Base-by-base conservation (phyloP, 495 filamentous ascomycete genomes). In the Penicillium lagena region DNA sequence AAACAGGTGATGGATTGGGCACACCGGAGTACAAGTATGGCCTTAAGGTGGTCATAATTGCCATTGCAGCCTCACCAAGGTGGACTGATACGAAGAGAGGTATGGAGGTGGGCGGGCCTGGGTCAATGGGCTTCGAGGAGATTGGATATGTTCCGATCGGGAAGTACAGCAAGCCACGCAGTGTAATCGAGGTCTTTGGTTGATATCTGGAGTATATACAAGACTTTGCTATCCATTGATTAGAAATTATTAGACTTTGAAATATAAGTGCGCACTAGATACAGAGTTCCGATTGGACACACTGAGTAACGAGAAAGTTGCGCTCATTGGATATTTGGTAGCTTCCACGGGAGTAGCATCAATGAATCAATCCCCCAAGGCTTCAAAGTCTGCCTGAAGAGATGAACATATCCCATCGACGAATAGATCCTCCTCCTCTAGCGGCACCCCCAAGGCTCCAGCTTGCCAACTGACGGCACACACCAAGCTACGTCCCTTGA, bases 11-110 rank as follows among this genome's bases (percentile, higher is more conserved):
- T 39, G 77, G 78, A 0, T 63, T 85, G 2, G 81, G 80, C 7
- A 76, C 78, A 7, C 72, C 78, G 1, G 81, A 85, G 52, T 83
- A 78, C 55, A 56, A 73, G 12, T 83, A 80, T 46, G 81, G 81
- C 0, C 52, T 81, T 35, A 59, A 75, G 37, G 79, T 83, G 7
- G 64, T 69, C 10, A 75, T 82, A 0, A 55, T 82, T 9, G 78
- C 72, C 2, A 75, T 85, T 41, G 67, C 74, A 2, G 75, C 73
- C 4, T 80, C 77, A 17, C 71, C 75, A 35, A 61, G 68, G 38
- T 82, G 79, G 78, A 79, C 75, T 3, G 60, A 62, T 1, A 77
- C 54, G 1, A 29, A 42, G 12, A 47, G 53, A 35, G 62, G 59
- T 0, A 51, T 67, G 47, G 57, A 60, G 38, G 41, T 64, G 22